Conservation (phyloP, 2,329 filamentous ascomycete genomes). For the Calonectria henricotiae region DNA sequence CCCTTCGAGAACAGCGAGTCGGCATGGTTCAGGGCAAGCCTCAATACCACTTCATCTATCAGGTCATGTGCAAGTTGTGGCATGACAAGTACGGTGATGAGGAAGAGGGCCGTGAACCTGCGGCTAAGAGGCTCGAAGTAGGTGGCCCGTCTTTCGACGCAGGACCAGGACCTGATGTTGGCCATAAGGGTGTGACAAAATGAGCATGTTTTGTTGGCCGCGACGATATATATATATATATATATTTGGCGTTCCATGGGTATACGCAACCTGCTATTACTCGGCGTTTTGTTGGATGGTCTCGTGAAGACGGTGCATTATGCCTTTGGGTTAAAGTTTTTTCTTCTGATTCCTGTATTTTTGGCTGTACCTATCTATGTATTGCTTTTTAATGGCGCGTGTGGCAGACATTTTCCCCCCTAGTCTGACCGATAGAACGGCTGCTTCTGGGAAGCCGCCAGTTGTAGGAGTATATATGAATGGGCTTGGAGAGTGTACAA, state of each 20-base stretch:
- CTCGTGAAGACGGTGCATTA: background rate
- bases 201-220: constrained; percentile 11
- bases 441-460: constrained; percentile 42
- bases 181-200: constrained; percentile 37
- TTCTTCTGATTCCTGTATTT: constrained; percentile 36
- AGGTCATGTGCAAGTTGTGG: constrained; percentile 85
- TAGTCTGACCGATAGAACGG: constrained; percentile 32
- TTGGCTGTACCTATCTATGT: constrained; percentile 29
- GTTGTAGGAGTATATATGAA: constrained; percentile 40
- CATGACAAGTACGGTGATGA: constrained; percentile 72
- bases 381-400: constrained; percentile 16
- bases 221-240: background rate
- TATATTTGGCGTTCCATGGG: constrained; percentile 25
- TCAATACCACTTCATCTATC: constrained; percentile 92
- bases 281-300: constrained; percentile 30
- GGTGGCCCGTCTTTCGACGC: constrained; percentile 62
- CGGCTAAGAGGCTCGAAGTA: constrained; percentile 70
- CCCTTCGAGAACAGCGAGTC: constrained; percentile 87
- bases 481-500: constrained; percentile 40
- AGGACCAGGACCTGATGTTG: constrained; percentile 42
- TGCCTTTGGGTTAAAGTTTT: background rate
- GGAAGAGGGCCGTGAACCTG: constrained; percentile 63
- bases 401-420: constrained; percentile 5
- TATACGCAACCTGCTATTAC: constrained; percentile 7
- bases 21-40: constrained; percentile 94